phyloP scores from a whole-genome alignment of 495 filamentous ascomycete genomes.

The Xylaria longipes region DNA sequence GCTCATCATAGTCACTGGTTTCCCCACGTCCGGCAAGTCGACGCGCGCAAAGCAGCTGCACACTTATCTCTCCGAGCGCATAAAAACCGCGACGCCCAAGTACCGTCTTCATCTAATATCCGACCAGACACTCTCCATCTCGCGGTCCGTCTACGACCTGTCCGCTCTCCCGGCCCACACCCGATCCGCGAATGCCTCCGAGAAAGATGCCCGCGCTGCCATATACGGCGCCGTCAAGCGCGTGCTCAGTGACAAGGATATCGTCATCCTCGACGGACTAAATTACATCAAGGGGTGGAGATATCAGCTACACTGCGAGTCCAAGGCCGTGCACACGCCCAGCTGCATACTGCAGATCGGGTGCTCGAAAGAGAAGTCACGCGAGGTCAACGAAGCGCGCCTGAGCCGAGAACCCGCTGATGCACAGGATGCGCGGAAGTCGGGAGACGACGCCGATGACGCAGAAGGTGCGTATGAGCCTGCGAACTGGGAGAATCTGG shows the following conservation, averaged over 20 bases:
- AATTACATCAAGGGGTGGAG: constrained; percentile 99
- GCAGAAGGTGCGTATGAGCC: constrained; percentile 64
- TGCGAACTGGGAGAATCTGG: constrained; percentile 85
- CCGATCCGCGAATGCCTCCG: constrained; percentile 64
- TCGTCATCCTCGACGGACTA: constrained; percentile 87
- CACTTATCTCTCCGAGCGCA: constrained; percentile 64
- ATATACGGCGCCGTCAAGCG: constrained; percentile 87
- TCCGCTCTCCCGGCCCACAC: constrained; percentile 55
- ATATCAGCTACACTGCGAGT: constrained; percentile 95
- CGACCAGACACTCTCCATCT: constrained; percentile 67
- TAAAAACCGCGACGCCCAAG: constrained; percentile 50
- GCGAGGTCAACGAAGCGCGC: constrained; percentile 62
- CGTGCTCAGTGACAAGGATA: constrained; percentile 73
- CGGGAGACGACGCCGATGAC: constrained; percentile 34
- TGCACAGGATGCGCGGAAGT: constrained; percentile 20
- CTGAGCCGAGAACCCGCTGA: constrained; percentile 35
- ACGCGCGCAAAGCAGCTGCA: constrained; percentile 82
- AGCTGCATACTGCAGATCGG: constrained; percentile 89
- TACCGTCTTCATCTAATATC: constrained; percentile 72
- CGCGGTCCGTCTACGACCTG: constrained; percentile 68
- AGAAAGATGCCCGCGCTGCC: constrained; percentile 92
- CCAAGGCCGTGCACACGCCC: constrained; percentile 82
- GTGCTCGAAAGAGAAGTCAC: constrained; percentile 71
- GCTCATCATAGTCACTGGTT: constrained; percentile 93
- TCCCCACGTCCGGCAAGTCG: constrained; percentile 91